Conservation (phyloP, 2,329 filamentous ascomycete genomes). For the Fusarium albidum region DNA sequence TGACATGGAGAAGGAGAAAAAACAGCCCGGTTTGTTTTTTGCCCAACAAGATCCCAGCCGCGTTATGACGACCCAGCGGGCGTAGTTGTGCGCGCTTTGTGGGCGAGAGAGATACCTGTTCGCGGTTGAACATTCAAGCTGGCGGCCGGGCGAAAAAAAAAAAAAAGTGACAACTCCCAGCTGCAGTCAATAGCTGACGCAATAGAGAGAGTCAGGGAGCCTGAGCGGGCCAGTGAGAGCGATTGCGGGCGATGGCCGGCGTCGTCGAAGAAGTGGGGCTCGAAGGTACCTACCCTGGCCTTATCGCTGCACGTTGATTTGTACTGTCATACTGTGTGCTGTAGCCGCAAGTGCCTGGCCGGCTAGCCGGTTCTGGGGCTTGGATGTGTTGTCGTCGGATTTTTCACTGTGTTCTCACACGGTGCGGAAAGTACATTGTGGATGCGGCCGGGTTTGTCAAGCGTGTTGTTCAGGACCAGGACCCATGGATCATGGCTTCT, state of each 20-base stretch:
- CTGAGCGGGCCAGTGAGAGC: constrained; percentile 25
- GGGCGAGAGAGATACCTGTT: constrained; percentile 11
- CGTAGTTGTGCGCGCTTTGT: constrained; percentile 9
- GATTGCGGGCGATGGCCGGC: constrained; percentile 30
- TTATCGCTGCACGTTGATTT: constrained; percentile 23
- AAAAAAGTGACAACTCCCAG: constrained; percentile 21
- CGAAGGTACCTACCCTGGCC: constrained; percentile 11
- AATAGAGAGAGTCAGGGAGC: constrained; percentile 28
- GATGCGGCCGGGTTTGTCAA: constrained; percentile 4
- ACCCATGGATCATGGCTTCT: constrained; percentile 27
- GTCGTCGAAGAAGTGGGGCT: constrained; percentile 27
- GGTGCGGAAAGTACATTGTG: constrained; percentile 19
- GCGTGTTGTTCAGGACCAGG: constrained; percentile 28
- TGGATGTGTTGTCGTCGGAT: constrained; percentile 9
- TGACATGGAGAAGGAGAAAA: constrained; percentile 22
- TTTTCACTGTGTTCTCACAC: constrained; percentile 15
- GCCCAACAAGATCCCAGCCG: constrained; percentile 16
- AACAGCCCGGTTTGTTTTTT: constrained; percentile 27
- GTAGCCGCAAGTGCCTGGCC: neutral
- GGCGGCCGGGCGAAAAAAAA: constrained; percentile 2
- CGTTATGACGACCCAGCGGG: constrained; percentile 12
- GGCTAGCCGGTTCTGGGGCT: neutral
- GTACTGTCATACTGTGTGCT: constrained; percentile 17
- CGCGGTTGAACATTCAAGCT: constrained; percentile 7
- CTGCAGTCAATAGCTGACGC: constrained; percentile 29